Evolutionary conservation across 2,329 filamentous ascomycete species (phyloP), one percentile per base, ranked within the genome.

Genomic region (Ceratocystis alfenasii): DNA sequence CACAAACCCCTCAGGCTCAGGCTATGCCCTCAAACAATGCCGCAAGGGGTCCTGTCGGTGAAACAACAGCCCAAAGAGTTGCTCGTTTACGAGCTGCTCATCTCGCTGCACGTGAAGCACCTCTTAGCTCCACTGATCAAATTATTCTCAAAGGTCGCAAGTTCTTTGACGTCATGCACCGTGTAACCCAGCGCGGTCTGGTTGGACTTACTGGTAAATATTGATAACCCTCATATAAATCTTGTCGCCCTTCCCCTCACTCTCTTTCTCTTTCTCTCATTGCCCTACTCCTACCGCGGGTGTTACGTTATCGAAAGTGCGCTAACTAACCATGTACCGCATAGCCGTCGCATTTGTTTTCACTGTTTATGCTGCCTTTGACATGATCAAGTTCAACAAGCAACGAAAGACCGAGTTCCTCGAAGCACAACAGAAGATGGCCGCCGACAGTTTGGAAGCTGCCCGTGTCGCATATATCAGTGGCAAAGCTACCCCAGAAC

Each of bases 41-140:
- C 72, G 46, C 63, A 8, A 62, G 57, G 44, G 68, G 70, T 71
- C 69, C 70, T 72, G 68, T 75, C 66, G 74, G 77, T 69, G 87
- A 90, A 76, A 87, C 86, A 1, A 82, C 87, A 62, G 83, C 85
- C 73, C 82, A 89, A 76, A 84, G 86, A 71, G 87, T 90, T 45
- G 81, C 83, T 69, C 80, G 87, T 68, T 76, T 90, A 71, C 80
- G 87, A 65, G 84, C 85, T 59, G 85, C 86, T 68, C 85, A 87
- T 73, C 79, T 84, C 67, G 84, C 84, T n/a, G 84, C 86, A 59
- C 83, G 83, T 74, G 79, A 81, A 70, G 82, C 84, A 25, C 76
- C 80, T 71, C 74, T 82, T 60, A 84, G 82, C 69, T 75, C 73
- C 68, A 74, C 81, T 66, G 83, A 85, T 72, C 75, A 74, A 64